Conservation (phyloP, 2,329 filamentous ascomycete species). For the Ophiocordyceps australis region DNA sequence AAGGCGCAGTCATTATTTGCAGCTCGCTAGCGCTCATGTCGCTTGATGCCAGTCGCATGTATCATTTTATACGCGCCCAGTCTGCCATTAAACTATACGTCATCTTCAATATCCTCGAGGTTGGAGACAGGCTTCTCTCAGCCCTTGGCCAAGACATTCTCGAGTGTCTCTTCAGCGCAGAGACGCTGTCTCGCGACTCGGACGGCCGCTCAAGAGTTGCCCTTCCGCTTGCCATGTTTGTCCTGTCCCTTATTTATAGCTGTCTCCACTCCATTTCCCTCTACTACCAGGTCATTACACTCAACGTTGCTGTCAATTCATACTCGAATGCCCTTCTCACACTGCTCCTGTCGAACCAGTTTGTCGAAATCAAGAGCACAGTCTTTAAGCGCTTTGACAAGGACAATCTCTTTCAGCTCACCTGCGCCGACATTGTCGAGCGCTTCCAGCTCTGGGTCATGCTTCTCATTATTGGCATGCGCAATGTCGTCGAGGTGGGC, state of each 20-base stretch:
- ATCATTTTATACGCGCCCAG: constrained; percentile 90
- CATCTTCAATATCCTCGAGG: constrained; percentile 94
- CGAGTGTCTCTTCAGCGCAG: constrained; percentile 85
- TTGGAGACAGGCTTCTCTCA: constrained; percentile 74
- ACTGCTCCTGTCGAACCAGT: constrained; percentile 87
- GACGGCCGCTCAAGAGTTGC: constrained; percentile 84
- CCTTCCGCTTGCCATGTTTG: constrained; percentile 78
- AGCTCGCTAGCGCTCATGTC: constrained; percentile 76
- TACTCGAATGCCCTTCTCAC: constrained; percentile 94
- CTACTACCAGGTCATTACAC: constrained; percentile 93
- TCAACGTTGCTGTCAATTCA: constrained; percentile 96
- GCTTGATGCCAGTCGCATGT: constrained; percentile 93
- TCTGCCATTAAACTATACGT: constrained; percentile 97
- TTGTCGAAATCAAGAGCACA: constrained; percentile 95
- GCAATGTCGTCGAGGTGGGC: constrained; percentile 91
- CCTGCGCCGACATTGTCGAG: constrained; percentile 92
- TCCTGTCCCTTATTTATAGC: constrained; percentile 74
- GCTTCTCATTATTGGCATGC: constrained; percentile 86
- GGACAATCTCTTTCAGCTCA: constrained; percentile 90
- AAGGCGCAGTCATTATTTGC: constrained; percentile 71
- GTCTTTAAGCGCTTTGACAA: constrained; percentile 99
- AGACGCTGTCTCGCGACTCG: constrained; percentile 74
- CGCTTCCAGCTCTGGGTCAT: constrained; percentile 96
- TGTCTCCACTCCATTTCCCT: constrained; percentile 72
- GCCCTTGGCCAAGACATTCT: constrained; percentile 91